Evolutionary conservation across 2,329 filamentous ascomycete genomes (phyloP).

Genomic region (Diaporthe ilicicola): DNA sequence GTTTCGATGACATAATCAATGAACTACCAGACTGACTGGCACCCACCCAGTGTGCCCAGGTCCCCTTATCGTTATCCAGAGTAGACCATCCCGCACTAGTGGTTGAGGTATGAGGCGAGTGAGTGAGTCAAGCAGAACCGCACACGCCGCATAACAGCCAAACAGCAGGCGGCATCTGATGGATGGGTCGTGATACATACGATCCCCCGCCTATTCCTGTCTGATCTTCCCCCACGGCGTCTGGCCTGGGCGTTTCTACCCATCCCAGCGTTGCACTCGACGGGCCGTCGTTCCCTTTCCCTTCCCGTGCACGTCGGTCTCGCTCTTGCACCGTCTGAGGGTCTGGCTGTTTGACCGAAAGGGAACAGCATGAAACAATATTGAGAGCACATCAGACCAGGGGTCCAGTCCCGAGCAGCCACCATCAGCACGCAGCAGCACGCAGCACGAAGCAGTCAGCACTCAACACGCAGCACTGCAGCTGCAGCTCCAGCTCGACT

Average conservation of each 20-base stretch:
- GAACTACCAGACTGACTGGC: not conserved
- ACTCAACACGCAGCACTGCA: not conserved
- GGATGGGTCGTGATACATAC: slow-evolving; percentile 1
- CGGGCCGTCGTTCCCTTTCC: slow-evolving; percentile 17
- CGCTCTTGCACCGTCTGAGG: not conserved
- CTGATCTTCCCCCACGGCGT: not conserved
- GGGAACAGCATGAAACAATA: slow-evolving; percentile 13
- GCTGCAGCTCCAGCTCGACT: not conserved
- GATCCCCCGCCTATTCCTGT: not conserved
- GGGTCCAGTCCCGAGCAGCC: not conserved
- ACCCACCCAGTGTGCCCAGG: too few relatives aligned
- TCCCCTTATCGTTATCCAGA: not conserved
- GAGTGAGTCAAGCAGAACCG: slow-evolving; percentile 7
- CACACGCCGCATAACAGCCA: not conserved
- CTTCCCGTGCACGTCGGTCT: slow-evolving; percentile 16
- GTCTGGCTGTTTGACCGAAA: not conserved
- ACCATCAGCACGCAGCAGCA: too few relatives aligned
- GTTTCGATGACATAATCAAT: slow-evolving; percentile 13
- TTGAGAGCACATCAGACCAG: slow-evolving; percentile 10
- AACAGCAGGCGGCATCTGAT: slow-evolving; percentile 4
- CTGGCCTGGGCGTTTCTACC: not conserved
- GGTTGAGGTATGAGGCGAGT: not conserved
- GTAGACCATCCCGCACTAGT: too few relatives aligned
- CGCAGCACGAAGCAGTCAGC: not conserved
- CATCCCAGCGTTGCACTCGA: slow-evolving; percentile 15